phyloP scores from a whole-genome alignment of 495 filamentous ascomycete species.

The Neurospora tetraspora region DNA sequence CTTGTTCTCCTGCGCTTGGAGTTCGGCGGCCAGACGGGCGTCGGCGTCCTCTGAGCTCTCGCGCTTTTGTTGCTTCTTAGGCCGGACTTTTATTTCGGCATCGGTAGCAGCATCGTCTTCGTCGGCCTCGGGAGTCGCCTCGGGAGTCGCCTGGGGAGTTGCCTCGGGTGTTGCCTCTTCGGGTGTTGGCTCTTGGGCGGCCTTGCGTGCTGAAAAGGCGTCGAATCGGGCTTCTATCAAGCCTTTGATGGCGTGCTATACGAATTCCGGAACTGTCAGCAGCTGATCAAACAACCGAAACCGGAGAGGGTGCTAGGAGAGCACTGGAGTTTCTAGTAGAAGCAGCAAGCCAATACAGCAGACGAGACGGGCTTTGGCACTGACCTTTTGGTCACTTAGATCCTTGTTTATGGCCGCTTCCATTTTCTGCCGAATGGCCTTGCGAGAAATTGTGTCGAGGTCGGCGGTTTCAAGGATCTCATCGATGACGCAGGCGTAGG shows the following conservation, averaged over 20 bases:
- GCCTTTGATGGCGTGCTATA: constrained; percentile 64
- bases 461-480: constrained; percentile 75
- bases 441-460: constrained; percentile 82
- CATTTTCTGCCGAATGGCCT: constrained; percentile 80
- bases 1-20: constrained; percentile 87
- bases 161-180: constrained; percentile 22
- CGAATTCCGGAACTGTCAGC: background rate
- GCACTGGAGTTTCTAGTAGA: background rate
- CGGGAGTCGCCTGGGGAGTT: constrained; percentile 25
- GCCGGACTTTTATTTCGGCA: constrained; percentile 42
- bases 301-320: background rate
- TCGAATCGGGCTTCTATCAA: constrained; percentile 91
- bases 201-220: constrained; percentile 29
- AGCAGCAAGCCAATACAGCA: background rate
- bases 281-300: constrained; percentile 1
- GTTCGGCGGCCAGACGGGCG: constrained; percentile 69
- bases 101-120: constrained; percentile 25
- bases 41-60: constrained; percentile 59
- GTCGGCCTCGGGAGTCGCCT: constrained; percentile 20
- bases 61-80: constrained; percentile 50
- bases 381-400: constrained; percentile 76
- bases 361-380: constrained; percentile 9
- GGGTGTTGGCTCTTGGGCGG: constrained; percentile 10
- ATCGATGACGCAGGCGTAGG: constrained; percentile 83
- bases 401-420: constrained; percentile 64